Percentiles rank a stretch among this genome's conserved stretches.
These are phyloP conservation scores for Polysphondylium violaceum DNA, from an alignment of 78 protist species.

Conservation along the genomic window DNA sequence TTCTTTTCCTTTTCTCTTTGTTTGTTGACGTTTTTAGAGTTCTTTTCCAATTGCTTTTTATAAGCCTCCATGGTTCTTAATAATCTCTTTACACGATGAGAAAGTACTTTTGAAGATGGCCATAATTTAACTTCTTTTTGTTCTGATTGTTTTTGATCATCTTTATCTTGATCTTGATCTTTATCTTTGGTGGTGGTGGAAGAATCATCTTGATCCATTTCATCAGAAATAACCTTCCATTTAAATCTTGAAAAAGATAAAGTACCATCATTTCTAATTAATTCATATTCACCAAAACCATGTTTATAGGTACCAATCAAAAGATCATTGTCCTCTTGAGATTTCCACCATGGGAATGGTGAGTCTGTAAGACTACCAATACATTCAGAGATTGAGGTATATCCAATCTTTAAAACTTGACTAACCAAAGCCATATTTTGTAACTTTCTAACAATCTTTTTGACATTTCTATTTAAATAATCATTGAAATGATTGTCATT, in stretches of 20 bases:
- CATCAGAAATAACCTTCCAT: conserved; percentile 1
- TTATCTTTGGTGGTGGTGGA: background rate
- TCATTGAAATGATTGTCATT: conserved; percentile 36
- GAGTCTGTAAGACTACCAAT: conserved; percentile 33
- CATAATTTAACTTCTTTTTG: conserved; percentile 13
- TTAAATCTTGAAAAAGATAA: conserved; percentile 41
- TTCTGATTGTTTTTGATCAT: background rate
- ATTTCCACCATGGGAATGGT: conserved; percentile 74
- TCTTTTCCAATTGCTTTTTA: conserved; percentile 46
- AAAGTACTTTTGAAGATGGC: conserved; percentile 77
- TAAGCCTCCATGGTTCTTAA: conserved; percentile 33
- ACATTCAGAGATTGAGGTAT: background rate
- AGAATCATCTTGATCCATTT: background rate
- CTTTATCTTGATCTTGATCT: background rate
- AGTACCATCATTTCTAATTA: conserved; percentile 45
- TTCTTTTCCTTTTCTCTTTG: conserved; percentile 27
- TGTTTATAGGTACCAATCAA: conserved; percentile 59
- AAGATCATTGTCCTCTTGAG: conserved; percentile 69
- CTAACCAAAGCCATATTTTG: conserved; percentile 35
- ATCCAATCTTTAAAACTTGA: conserved; percentile 32
- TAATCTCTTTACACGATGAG: conserved; percentile 62
- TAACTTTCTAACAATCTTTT: conserved; percentile 51
- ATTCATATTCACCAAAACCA: conserved; percentile 76
- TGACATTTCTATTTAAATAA: conserved; percentile 57
- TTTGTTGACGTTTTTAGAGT: conserved; percentile 19